These are phyloP conservation scores for Didymella keratinophila DNA, from an alignment of 2,329 filamentous ascomycete species.

Conservation along the genomic window DNA sequence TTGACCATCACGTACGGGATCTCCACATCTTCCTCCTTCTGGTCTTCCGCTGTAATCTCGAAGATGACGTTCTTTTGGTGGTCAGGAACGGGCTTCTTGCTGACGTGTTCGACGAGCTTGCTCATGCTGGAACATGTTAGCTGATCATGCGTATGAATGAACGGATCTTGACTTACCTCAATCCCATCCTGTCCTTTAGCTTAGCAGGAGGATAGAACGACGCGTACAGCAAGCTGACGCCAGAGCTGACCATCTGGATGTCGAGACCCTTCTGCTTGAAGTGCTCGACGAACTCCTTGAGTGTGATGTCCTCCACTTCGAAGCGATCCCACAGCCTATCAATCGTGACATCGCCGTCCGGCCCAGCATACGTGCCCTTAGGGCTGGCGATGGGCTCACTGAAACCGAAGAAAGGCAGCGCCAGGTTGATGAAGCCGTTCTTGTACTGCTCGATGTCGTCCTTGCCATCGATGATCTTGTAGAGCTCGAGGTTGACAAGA, in stretches of 20 bases:
- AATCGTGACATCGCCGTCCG: slow-evolving; percentile 77
- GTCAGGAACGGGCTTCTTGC: slow-evolving; percentile 87
- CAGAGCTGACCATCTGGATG: slow-evolving; percentile 95
- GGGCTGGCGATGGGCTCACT: slow-evolving; percentile 94
- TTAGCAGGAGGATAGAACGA: slow-evolving; percentile 87
- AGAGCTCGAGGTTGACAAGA: slow-evolving; percentile 88
- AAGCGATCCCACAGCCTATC: slow-evolving; percentile 99
- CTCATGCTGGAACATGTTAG: slow-evolving; percentile 71
- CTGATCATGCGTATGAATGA: no score
- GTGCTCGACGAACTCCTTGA: slow-evolving; percentile 81
- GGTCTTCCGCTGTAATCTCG: slow-evolving; percentile 89
- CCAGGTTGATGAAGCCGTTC: slow-evolving; percentile 97
- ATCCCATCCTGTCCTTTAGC: slow-evolving; percentile 79
- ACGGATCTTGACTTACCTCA: slow-evolving; percentile 64
- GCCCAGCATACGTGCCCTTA: slow-evolving; percentile 87
- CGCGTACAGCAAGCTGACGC: slow-evolving; percentile 92
- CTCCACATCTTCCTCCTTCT: slow-evolving; percentile 91
- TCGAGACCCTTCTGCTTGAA: slow-evolving; percentile 81
- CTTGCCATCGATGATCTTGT: slow-evolving; percentile 97
- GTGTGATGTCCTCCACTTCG: slow-evolving; percentile 84
- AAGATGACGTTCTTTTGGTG: slow-evolving; percentile 97
- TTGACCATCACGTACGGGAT: slow-evolving; percentile 96
- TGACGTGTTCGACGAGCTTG: slow-evolving; percentile 84
- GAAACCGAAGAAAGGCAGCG: slow-evolving; percentile 97
- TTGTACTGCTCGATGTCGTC: slow-evolving; percentile 98